Percentiles rank a stretch among this genome's conserved stretches.
Conservation (phyloP, 768 basidiomycete species). For the Chalciporus pseudorubinellus region DNA sequence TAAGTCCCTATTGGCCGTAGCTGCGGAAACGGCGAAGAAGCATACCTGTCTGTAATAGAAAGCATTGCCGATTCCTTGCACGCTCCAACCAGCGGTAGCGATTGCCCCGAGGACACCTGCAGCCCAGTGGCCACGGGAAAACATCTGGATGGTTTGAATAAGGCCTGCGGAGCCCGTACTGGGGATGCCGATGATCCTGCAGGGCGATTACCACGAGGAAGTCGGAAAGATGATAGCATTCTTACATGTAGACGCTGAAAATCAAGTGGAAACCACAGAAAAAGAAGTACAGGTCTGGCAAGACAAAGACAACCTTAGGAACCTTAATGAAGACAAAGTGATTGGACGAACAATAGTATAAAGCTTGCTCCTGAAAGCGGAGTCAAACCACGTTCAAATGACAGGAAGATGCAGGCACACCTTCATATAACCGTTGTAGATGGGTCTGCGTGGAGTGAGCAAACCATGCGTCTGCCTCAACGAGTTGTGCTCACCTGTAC, state of each 20-base stretch:
- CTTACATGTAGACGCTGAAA: slow-evolving; percentile 90
- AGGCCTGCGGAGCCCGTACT: slow-evolving; percentile 95
- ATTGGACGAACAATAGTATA: slow-evolving; percentile 80
- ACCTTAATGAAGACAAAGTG: slow-evolving; percentile 17
- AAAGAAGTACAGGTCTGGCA: slow-evolving; percentile 89
- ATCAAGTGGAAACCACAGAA: slow-evolving; percentile 94
- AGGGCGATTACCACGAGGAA: slow-evolving; percentile 25
- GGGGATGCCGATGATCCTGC: slow-evolving; percentile 91
- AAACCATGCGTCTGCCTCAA: slow-evolving; percentile 7
- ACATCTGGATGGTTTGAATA: slow-evolving; percentile 88
- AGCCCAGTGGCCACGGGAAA: slow-evolving; percentile 63
- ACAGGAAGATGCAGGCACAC: slow-evolving; percentile 40
- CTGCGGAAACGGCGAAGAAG: slow-evolving; percentile 15
- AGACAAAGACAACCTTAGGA: slow-evolving; percentile 7
- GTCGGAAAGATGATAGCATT: slow-evolving; percentile 5
- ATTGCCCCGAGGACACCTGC: slow-evolving; percentile 81
- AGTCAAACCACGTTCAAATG: slow-evolving; percentile 25
- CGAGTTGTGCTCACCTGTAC: slow-evolving; percentile 69
- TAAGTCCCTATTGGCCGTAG: slow-evolving; percentile 6
- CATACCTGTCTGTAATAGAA: slow-evolving; percentile 77
- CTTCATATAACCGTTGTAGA: slow-evolving; percentile 98
- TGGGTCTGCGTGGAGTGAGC: slow-evolving; percentile 55
- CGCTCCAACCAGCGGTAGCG: slow-evolving; percentile 81
- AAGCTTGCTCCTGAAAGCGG: slow-evolving; percentile 71
- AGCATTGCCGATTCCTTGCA: slow-evolving; percentile 81